A percentile compares a stretch with the other conserved stretches of the same genome.
Evolutionary conservation across 2,329 filamentous ascomycete genomes (phyloP).

Genomic region (Ophiocordyceps australis): DNA sequence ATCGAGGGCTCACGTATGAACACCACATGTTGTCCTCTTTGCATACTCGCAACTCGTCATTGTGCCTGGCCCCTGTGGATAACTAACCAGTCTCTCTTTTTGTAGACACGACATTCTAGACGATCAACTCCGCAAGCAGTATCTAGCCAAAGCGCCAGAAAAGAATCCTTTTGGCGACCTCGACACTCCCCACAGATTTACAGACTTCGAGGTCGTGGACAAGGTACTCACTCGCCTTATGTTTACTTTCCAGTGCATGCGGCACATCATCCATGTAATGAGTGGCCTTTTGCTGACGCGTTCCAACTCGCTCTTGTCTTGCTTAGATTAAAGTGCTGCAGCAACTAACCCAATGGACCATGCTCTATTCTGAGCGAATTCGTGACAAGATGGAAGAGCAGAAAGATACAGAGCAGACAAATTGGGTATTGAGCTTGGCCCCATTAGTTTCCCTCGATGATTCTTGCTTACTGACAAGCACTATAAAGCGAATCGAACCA

Average conservation of each 20-base stretch:
- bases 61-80: too few species aligned
- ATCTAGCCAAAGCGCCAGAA: slow-evolving; percentile 57
- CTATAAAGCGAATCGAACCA: slow-evolving; percentile 51
- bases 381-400: slow-evolving; percentile 73
- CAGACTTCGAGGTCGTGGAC: slow-evolving; percentile 63
- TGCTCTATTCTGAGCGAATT: slow-evolving; percentile 74
- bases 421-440: slow-evolving; percentile 67
- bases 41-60: too few species aligned
- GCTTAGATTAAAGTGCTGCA: slow-evolving; percentile 57
- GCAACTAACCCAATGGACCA: slow-evolving; percentile 75
- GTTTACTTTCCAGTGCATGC: too few species aligned
- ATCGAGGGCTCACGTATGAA: slow-evolving; percentile 80
- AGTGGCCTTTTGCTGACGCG: neutral
- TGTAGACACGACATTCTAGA: slow-evolving; percentile 71
- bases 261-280: too few species aligned
- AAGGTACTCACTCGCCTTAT: slow-evolving; percentile 38
- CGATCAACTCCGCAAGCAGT: slow-evolving; percentile 83
- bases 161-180: slow-evolving; percentile 74
- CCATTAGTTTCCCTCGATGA: too few species aligned
- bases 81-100: slow-evolving; percentile 4
- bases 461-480: too few species aligned
- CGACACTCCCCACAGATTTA: slow-evolving; percentile 55
- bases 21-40: too few species aligned
- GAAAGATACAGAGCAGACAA: slow-evolving; percentile 61
- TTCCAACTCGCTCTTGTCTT: neutral